Evolutionary conservation across 1,284 basidiomycete species (phyloP), one percentile per base, ranked within the genome.

Genomic region (Cystobasidium sp.): DNA sequence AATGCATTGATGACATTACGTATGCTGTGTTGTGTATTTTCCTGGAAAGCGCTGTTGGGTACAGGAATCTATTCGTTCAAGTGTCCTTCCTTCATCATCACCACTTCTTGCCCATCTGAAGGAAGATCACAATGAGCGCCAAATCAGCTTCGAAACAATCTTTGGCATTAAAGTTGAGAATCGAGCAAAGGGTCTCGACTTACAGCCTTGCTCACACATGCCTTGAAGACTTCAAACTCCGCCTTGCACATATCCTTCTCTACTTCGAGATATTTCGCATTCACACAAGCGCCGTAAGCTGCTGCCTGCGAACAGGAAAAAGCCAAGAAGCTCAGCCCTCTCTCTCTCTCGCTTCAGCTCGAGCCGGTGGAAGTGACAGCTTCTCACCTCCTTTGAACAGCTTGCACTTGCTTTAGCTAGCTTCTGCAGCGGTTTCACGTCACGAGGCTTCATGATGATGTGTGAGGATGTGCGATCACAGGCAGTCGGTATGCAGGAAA

Each of bases 211-310:
- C 88, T 87, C 56, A 93, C 81, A 81, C 92, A 94, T 58, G 86
- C 83, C 46, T 88, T 88, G 80, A 94, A 94, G 76, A 86, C 86
- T 6, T 85, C 85, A 77, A 93, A 94, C 81, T 94, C 91, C 14
- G 87, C 86, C 73, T 88, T 87, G 83, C 92, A 94, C 72, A 87
- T 86, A 79, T 92, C 90, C 81, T 89, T 89, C 76, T 84, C 86
- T 14, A 91, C 88, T 78, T 94, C 91, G 22, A 87, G 88, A 82
- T 93, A 92, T 3, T 86, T 87, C 3, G 87, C 86, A 20, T 89
- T 82, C 37, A 94, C 88, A 80, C 92, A 94, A 81, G 89, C 89
- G 31, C 91, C 92, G 79, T 94, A 94, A 12, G 81, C 83, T 9
- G 87, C 84, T 41, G 92, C 92, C 78, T 92, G 86, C 3, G 84